Conservation (phyloP, 208 protist genomes). For the Willaertia magna region DNA sequence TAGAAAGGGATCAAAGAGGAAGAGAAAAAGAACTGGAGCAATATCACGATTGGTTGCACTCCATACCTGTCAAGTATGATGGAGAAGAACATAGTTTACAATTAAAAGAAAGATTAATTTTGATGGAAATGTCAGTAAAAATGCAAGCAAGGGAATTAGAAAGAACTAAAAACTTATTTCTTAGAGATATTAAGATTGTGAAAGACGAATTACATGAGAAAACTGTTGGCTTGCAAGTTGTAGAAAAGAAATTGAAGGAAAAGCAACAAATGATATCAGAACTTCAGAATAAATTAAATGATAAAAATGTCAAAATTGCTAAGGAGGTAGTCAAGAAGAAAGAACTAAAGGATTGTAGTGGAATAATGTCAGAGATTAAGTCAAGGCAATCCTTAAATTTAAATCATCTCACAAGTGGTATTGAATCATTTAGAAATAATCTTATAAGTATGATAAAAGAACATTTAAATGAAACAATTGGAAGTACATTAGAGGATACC, state of each 20-base stretch:
- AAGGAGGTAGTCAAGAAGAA: background rate
- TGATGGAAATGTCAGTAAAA: background rate
- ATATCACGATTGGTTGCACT: background rate
- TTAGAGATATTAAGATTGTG: background rate
- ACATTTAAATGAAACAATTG: background rate
- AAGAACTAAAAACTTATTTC: background rate
- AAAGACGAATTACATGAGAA: background rate
- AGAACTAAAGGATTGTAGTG: background rate
- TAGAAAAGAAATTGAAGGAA: background rate
- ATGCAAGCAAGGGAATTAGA: background rate
- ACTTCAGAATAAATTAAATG: background rate
- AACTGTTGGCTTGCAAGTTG: background rate
- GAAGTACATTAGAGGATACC: background rate
- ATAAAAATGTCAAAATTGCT: background rate
- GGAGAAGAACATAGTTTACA: background rate
- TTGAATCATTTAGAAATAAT: background rate
- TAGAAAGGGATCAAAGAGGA: background rate
- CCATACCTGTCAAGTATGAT: conserved; percentile 1
- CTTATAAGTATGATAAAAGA: background rate
- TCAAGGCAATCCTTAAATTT: too few relatives aligned
- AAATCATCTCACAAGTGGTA: background rate
- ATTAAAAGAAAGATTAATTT: background rate
- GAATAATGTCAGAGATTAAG: too few relatives aligned
- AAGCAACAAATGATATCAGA: background rate
- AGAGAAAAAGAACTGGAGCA: background rate